phyloP scores from a whole-genome alignment of 495 filamentous ascomycete species.

The Hypoxylon cercidicola region DNA sequence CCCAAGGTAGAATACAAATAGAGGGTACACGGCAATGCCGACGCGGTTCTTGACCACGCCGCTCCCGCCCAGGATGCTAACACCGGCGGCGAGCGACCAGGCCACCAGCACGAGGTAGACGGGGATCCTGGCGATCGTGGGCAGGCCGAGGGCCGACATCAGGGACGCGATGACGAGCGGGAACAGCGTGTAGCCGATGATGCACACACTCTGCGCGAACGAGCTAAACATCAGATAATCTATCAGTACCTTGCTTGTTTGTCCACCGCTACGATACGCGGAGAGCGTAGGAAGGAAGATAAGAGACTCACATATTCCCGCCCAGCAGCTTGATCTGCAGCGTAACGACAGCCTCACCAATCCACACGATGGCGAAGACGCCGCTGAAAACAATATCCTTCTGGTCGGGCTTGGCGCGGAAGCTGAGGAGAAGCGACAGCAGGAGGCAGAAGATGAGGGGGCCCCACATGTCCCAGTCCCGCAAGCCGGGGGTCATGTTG shows the following conservation, averaged over 20 bases:
- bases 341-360: slow-evolving; percentile 97
- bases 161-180: slow-evolving; percentile 95
- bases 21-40: slow-evolving; percentile 91
- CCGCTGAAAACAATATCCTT: slow-evolving; percentile 91
- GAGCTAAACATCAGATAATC: slow-evolving; percentile 67
- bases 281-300: not conserved
- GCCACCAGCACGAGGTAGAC: slow-evolving; percentile 86
- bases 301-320: slow-evolving; percentile 86
- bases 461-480: slow-evolving; percentile 99
- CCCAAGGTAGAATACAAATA: slow-evolving; percentile 95
- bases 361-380: slow-evolving; percentile 95
- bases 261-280: not conserved
- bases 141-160: slow-evolving; percentile 82
- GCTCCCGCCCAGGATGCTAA: slow-evolving; percentile 95
- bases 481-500: slow-evolving; percentile 84
- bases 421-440: slow-evolving; percentile 84
- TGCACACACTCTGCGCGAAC: slow-evolving; percentile 96
- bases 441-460: slow-evolving; percentile 92
- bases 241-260: not conserved
- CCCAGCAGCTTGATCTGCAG: slow-evolving; percentile 97
- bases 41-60: slow-evolving; percentile 95
- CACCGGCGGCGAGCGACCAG: slow-evolving; percentile 94
- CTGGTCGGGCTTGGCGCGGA: slow-evolving; percentile 78
- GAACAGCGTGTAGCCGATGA: slow-evolving; percentile 98
- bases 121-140: slow-evolving; percentile 82